phyloP scores from a whole-genome alignment of 192 early-diverging fungal genomes.

The Phycomyces nitens region DNA sequence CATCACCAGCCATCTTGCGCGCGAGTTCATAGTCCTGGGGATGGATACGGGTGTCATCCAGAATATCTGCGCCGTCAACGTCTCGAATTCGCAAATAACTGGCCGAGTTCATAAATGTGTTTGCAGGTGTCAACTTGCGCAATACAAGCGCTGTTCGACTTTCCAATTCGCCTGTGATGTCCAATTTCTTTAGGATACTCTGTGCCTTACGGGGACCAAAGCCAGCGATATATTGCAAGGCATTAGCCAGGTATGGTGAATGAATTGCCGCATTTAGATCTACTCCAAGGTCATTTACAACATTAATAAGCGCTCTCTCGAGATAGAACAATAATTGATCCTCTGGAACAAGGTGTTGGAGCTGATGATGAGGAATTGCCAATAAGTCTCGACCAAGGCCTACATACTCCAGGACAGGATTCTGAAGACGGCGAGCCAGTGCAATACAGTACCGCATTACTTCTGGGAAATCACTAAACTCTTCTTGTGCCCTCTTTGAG shows the following conservation, averaged over 20 bases:
- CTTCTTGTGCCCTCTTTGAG: constrained; percentile 61
- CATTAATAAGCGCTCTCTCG: constrained; percentile 86
- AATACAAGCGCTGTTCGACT: constrained; percentile 69
- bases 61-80: constrained; percentile 61
- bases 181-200: constrained; percentile 65
- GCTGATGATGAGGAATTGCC: constrained; percentile 69
- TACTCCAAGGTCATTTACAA: constrained; percentile 81
- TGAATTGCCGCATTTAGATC: constrained; percentile 81
- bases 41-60: constrained; percentile 95
- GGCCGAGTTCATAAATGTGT: constrained; percentile 91
- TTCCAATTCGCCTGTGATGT: constrained; percentile 48
- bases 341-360: constrained; percentile 69
- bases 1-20: constrained; percentile 94
- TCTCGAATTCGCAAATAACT: constrained; percentile 85
- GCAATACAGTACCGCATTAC: constrained; percentile 85
- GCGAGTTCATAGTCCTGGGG: constrained; percentile 94
- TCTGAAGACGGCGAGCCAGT: constrained; percentile 80
- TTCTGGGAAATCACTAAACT: constrained; percentile 65
- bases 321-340: constrained; percentile 62
- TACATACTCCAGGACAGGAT: constrained; percentile 78
- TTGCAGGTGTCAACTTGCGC: constrained; percentile 58
- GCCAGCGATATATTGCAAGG: constrained; percentile 89
- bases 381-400: constrained; percentile 62
- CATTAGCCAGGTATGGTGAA: constrained; percentile 59
- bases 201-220: constrained; percentile 92